Evolutionary conservation across 805 yeast genomes (phyloP).

Genomic region (Lachancea lanzarotensis): DNA sequence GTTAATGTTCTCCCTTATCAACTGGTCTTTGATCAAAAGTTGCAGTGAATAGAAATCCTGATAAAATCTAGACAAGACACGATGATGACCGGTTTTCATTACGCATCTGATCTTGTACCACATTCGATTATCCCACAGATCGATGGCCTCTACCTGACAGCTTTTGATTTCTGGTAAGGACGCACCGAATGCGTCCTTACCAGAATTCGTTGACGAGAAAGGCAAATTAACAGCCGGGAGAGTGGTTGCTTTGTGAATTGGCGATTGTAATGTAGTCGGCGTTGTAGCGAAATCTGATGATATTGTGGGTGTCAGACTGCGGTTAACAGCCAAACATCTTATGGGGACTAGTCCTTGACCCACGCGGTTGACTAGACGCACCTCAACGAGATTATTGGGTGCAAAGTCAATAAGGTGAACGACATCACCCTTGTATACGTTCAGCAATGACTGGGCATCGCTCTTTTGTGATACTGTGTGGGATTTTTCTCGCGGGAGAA

Average conservation of each 20-base stretch:
- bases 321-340: constrained; percentile 9
- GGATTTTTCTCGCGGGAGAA: constrained; percentile 8
- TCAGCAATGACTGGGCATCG: background rate
- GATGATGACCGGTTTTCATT: constrained; percentile 10
- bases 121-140: constrained; percentile 12
- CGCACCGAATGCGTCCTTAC: background rate
- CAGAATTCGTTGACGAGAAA: no score
- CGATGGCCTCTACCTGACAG: constrained; percentile 12
- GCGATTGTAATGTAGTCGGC: background rate
- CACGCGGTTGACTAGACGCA: constrained; percentile 7
- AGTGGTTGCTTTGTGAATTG: no score
- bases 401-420: constrained; percentile 7
- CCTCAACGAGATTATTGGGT: constrained; percentile 9
- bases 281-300: background rate
- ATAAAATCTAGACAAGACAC: constrained; percentile 13
- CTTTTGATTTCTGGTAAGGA: background rate
- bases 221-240: no score
- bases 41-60: constrained; percentile 23
- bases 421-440: constrained; percentile 10
- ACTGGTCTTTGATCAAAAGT: constrained; percentile 9
- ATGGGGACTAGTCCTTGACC: constrained; percentile 11
- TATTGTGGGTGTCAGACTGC: background rate
- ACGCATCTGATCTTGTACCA: constrained; percentile 15
- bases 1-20: background rate
- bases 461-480: background rate